Evolutionary conservation across 768 basidiomycete genomes (phyloP), one percentile per base, ranked within the genome.

Genomic region (Leccinum truebloodii): DNA sequence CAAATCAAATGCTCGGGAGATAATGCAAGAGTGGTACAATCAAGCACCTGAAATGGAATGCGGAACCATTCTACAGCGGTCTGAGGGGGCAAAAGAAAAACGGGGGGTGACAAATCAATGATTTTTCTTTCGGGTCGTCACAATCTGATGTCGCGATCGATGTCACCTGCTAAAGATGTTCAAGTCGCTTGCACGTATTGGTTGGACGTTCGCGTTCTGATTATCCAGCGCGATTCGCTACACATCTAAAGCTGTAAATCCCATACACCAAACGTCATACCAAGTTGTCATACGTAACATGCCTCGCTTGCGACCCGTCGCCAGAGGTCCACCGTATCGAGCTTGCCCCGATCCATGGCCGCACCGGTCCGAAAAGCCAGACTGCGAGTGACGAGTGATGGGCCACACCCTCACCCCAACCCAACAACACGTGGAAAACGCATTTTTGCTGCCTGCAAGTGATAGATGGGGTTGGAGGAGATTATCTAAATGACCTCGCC

Each of bases 401-500:
- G 30, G 49, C 48, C 60, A 51, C 44, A 55, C 49, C 59, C 44
- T 41, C 64, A 44, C 53, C 54, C 24, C 52, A 58, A 51, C 59
- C 16, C 50, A 61, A 44, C 41, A 44, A 44, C 67, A 69, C 67
- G 67, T 69, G 67, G 35, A 62, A 59, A 68, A 61, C 50, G 54
- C 63, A 58, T 70, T 68, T 67, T 55, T 51, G 56, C 61, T 60
- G 56, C 61, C 62, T 32, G 50, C 60, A 51, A 59, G 51, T 44
- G 65, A 70, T 67, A 56, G 57, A 62, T 37, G 49, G 59, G 39
- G 59, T 51, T 44, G 63, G 49, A 62, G 61, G 53, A 49, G 60
- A 62, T 73, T 68, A 73, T 71, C 70, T 65, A 72, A 72, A 69
- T 58, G 0, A 49, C 54, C 54, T 65, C 3, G 61, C n/a, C 58